A percentile compares a stretch with the other conserved stretches of the same genome.
phyloP scores from a whole-genome alignment of 345 rosid genomes.

The Trapa incisa region DNA sequence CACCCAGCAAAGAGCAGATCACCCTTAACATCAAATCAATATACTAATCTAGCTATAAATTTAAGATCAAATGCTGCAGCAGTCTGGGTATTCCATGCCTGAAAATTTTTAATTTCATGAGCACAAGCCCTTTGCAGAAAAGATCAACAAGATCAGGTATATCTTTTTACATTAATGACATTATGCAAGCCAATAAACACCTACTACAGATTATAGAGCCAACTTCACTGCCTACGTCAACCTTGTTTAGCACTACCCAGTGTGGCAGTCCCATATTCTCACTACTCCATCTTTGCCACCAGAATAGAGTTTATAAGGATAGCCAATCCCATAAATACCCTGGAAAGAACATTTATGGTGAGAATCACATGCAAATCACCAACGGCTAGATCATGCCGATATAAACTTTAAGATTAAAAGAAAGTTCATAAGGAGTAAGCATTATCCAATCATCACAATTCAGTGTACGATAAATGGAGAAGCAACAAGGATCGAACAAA shows the following conservation, averaged over 20 bases:
- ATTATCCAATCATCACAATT: too few species aligned
- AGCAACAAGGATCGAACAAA: too few species aligned
- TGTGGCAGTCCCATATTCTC: conserved; percentile 39
- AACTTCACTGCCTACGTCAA: conserved; percentile 30
- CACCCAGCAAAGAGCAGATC: conserved; percentile 51
- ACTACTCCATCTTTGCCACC: conserved; percentile 39
- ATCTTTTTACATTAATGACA: conserved; percentile 28
- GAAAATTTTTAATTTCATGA: conserved; percentile 9
- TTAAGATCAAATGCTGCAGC: conserved; percentile 20
- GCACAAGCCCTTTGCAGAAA: background rate
- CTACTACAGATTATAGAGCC: conserved; percentile 45
- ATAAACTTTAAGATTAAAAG: too few species aligned
- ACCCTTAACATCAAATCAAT: conserved; percentile 23
- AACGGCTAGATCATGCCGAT: background rate
- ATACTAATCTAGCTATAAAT: conserved; percentile 37
- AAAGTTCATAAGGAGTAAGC: too few species aligned
- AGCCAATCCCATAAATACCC: conserved; percentile 37
- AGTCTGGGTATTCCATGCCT: conserved; percentile 40
- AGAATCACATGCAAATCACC: background rate
- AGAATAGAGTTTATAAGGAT: conserved; percentile 48
- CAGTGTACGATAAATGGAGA: too few species aligned
- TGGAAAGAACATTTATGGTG: background rate
- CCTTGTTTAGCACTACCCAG: conserved; percentile 28
- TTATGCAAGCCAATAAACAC: conserved; percentile 46
- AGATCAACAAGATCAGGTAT: background rate